Conservation (phyloP, 2,329 filamentous ascomycete genomes). For the Lachnellula willkommii region DNA sequence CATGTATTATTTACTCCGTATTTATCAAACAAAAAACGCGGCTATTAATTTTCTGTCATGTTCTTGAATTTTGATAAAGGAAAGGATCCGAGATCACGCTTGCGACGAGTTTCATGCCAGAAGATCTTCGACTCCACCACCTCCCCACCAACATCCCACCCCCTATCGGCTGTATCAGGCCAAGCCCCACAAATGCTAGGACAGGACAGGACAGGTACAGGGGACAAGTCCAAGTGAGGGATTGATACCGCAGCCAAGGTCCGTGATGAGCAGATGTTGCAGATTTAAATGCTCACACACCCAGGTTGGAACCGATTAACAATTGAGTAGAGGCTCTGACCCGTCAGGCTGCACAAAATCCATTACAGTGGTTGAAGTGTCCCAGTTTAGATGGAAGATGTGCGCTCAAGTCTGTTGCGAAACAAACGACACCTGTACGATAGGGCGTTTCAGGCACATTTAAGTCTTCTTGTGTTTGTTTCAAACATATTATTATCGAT, state of each 20-base stretch:
- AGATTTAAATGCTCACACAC: constrained; percentile 3
- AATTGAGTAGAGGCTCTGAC: neutral
- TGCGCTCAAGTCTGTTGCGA: neutral
- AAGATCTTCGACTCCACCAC: neutral
- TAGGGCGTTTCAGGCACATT: neutral
- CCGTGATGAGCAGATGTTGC: constrained; percentile 3
- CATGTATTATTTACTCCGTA: too few relatives aligned
- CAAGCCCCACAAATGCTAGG: neutral
- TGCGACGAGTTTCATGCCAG: constrained; percentile 15
- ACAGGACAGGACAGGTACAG: too few relatives aligned
- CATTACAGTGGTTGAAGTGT: neutral
- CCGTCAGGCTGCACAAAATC: neutral
- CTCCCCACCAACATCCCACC: neutral
- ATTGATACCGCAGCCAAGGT: constrained; percentile 8
- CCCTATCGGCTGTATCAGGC: constrained; percentile 4
- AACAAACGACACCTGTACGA: neutral
- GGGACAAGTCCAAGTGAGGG: constrained; percentile 5
- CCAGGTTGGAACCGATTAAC: neutral
- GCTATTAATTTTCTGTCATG: neutral
- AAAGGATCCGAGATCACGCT: neutral
- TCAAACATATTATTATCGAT: constrained; percentile 2
- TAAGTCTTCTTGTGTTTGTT: neutral
- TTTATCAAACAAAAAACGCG: neutral
- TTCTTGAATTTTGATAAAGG: neutral
- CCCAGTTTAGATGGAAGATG: neutral